Conservation (phyloP, 2,329 filamentous ascomycete genomes). For the Westerdykella ornata region DNA sequence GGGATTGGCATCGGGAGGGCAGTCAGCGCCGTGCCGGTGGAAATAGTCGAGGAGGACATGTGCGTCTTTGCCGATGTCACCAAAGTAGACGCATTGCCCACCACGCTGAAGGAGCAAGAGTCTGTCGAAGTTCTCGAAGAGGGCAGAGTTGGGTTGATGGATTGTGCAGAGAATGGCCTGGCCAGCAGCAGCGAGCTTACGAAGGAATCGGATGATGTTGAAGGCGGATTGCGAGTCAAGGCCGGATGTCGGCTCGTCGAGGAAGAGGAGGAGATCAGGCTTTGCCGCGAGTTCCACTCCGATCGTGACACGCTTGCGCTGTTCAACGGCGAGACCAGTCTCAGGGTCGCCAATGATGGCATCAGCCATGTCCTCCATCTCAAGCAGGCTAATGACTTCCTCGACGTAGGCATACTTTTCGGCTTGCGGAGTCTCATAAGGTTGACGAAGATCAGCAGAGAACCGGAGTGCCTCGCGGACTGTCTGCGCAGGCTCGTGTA, state of each 20-base stretch:
- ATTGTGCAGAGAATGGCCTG: conserved; percentile 89
- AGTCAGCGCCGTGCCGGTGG: conserved; percentile 51
- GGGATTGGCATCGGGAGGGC: conserved; percentile 49
- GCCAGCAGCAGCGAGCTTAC: conserved; percentile 68
- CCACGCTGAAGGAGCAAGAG: conserved; percentile 71
- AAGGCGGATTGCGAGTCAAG: conserved; percentile 67
- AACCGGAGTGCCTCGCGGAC: conserved; percentile 62
- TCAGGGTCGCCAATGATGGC: conserved; percentile 58
- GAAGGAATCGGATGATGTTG: conserved; percentile 72
- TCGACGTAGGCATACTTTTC: conserved; percentile 63
- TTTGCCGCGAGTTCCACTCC: conserved; percentile 57
- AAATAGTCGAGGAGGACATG: conserved; percentile 57
- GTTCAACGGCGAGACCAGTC: conserved; percentile 57
- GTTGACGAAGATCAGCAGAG: conserved; percentile 57
- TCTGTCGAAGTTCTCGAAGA: conserved; percentile 85
- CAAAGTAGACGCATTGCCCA: conserved; percentile 78
- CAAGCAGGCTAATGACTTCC: conserved; percentile 57
- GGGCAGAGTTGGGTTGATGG: conserved; percentile 77
- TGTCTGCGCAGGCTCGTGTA: conserved; percentile 56
- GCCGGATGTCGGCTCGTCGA: conserved; percentile 73
- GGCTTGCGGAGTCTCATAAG: conserved; percentile 49
- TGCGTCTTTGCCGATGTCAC: conserved; percentile 72
- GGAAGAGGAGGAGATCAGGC: conserved; percentile 67
- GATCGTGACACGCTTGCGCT: conserved; percentile 60
- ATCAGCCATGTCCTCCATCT: conserved; percentile 60